Conservation (phyloP, 441 rosid genomes). For the Jatropha podagrica region DNA sequence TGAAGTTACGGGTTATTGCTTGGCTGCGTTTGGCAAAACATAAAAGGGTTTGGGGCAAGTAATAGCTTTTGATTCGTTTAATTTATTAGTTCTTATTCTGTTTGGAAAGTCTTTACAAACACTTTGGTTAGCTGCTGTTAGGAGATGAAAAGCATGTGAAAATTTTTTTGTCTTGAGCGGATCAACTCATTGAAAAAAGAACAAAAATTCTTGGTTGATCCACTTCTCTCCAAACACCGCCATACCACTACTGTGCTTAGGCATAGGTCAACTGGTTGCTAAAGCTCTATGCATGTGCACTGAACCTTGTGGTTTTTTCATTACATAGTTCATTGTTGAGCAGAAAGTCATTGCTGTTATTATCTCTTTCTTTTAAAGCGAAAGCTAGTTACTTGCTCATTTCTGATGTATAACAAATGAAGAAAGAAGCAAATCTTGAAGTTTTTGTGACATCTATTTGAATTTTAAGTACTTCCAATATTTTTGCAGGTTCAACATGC, state of each 20-base stretch:
- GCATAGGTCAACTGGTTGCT: not conserved
- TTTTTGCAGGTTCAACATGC: conserved; percentile 56
- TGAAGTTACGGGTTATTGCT: not conserved
- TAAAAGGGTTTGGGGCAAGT: not conserved
- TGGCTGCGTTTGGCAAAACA: not conserved
- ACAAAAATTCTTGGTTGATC: not conserved
- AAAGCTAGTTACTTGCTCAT: not conserved
- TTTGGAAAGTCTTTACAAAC: not conserved
- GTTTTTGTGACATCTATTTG: not conserved
- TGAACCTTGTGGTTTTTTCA: not conserved
- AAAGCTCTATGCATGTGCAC: not conserved
- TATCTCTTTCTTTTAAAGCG: not conserved
- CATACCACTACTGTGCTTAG: not conserved
- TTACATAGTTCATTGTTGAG: not conserved
- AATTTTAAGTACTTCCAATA: not conserved
- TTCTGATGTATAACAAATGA: not conserved
- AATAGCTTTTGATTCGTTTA: not conserved
- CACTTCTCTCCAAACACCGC: not conserved
- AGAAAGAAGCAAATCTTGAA: conserved; percentile 1
- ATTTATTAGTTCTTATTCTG: not conserved
- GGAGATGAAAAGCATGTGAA: not conserved
- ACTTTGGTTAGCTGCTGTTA: not conserved
- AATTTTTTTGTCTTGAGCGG: not conserved
- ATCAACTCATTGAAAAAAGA: not conserved
- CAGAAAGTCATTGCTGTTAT: not conserved